phyloP scores from a whole-genome alignment of 2,329 filamentous ascomycete species.

The Aspergillus uvarum region DNA sequence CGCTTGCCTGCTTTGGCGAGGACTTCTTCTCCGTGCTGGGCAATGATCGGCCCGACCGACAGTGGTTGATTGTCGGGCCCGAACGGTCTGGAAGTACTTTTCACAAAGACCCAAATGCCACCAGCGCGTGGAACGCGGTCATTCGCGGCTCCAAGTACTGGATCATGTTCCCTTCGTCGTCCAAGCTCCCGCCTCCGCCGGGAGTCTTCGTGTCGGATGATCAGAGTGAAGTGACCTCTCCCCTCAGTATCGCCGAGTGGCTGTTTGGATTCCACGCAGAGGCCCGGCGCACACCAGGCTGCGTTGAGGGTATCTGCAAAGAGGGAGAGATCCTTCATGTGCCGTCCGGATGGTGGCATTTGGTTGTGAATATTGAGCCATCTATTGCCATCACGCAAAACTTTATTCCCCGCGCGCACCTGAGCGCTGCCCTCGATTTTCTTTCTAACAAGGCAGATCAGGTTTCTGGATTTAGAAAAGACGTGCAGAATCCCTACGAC shows the following conservation, averaged over 20 bases:
- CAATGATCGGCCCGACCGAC: conserved; percentile 75
- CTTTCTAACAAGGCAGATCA: conserved; percentile 79
- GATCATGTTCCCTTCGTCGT: conserved; percentile 90
- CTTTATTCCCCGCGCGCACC: conserved; percentile 76
- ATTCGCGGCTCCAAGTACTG: conserved; percentile 91
- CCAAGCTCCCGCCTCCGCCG: conserved; percentile 65
- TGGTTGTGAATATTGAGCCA: conserved; percentile 84
- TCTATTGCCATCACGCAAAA: conserved; percentile 93
- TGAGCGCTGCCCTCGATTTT: conserved; percentile 75
- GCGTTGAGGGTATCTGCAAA: conserved; percentile 79
- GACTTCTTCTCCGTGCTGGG: conserved; percentile 82
- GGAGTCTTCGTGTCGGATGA: conserved; percentile 89
- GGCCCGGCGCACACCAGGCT: conserved; percentile 72
- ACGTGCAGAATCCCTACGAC: conserved; percentile 69
- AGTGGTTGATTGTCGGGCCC: conserved; percentile 91
- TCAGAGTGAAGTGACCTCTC: conserved; percentile 88
- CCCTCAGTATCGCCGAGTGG: conserved; percentile 96
- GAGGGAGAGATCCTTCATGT: conserved; percentile 89
- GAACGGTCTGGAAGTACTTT: conserved; percentile 88
- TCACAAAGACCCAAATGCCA: conserved; percentile 76
- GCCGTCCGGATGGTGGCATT: conserved; percentile 93
- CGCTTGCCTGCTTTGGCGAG: conserved; percentile 78
- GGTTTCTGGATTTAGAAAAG: conserved; percentile 77
- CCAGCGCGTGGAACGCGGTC: conserved; percentile 88
- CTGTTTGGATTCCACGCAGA: conserved; percentile 84